These are phyloP conservation scores for Protomyces inouyei DNA, from an alignment of 1,139 yeast genomes.

Conservation along the genomic window DNA sequence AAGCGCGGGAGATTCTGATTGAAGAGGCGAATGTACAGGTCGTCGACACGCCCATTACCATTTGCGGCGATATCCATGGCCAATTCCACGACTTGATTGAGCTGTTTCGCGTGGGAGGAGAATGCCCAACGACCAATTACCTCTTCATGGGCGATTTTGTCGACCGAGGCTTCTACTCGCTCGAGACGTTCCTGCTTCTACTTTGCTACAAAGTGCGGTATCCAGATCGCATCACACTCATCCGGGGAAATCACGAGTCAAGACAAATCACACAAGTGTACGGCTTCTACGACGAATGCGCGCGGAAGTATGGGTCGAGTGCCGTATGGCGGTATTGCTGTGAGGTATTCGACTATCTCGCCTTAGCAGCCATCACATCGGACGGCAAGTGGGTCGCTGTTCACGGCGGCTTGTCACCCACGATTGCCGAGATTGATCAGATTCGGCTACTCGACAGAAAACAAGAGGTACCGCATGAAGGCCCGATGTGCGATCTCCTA, in stretches of 20 bases:
- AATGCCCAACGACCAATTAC: constrained; percentile 76
- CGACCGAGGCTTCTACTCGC: constrained; percentile 93
- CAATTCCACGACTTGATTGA: constrained; percentile 92
- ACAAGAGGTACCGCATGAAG: constrained; percentile 98
- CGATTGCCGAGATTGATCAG: constrained; percentile 81
- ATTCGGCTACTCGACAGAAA: constrained; percentile 78
- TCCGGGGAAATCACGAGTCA: constrained; percentile 96
- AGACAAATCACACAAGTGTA: constrained; percentile 96
- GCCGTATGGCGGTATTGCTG: constrained; percentile 83
- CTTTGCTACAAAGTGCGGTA: constrained; percentile 81
- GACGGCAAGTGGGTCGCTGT: constrained; percentile 80
- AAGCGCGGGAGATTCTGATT: constrained; percentile 88
- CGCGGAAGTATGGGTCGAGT: constrained; percentile 90
- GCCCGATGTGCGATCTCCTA: constrained; percentile 94
- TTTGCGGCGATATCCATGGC: constrained; percentile 98
- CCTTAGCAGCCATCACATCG: constrained; percentile 79
- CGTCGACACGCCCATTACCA: constrained; percentile 91
- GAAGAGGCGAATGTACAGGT: constrained; percentile 91
- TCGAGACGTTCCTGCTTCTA: constrained; percentile 73
- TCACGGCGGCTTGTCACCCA: constrained; percentile 95
- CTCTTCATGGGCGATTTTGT: constrained; percentile 74
- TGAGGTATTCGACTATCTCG: constrained; percentile 84
- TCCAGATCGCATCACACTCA: constrained; percentile 86
- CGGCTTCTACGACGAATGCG: constrained; percentile 96
- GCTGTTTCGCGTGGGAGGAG: constrained; percentile 80